Evolutionary conservation across 2,329 filamentous ascomycete species (phyloP).

Genomic region (Colletotrichum destructivum): DNA sequence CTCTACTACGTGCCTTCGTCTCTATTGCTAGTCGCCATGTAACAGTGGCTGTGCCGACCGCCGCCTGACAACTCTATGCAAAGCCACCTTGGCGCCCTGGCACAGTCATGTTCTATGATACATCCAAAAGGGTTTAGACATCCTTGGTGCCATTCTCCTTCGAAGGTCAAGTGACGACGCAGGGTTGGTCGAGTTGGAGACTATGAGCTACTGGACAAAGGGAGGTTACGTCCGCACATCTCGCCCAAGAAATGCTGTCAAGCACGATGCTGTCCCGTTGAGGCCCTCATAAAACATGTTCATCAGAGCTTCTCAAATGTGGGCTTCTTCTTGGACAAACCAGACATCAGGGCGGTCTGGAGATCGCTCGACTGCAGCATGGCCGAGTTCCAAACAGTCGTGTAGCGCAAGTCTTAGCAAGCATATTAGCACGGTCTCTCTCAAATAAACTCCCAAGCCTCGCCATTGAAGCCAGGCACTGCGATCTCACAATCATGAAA

Average conservation of each 20-base stretch:
- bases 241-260: neutral
- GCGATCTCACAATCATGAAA: neutral
- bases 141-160: neutral
- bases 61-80: conserved; percentile 2
- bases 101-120: conserved; percentile 6
- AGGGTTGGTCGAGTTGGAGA: neutral
- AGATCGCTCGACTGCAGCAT: conserved; percentile 88
- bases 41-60: conserved; percentile 15
- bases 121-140: neutral
- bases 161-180: neutral
- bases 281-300: neutral
- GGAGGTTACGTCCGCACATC: neutral
- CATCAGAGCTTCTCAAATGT: conserved; percentile 86
- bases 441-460: neutral
- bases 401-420: conserved; percentile 79
- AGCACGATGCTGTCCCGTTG: too few relatives aligned
- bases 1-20: neutral
- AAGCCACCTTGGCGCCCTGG: conserved; percentile 1
- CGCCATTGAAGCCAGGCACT: neutral
- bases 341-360: conserved; percentile 79
- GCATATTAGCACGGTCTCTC: conserved; percentile 8
- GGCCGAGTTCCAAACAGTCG: conserved; percentile 87
- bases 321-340: conserved; percentile 83
- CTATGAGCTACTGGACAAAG: neutral
- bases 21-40: conserved; percentile 8